phyloP scores from a whole-genome alignment of 1,284 basidiomycete species.

The Pseudozyma flocculosa region DNA sequence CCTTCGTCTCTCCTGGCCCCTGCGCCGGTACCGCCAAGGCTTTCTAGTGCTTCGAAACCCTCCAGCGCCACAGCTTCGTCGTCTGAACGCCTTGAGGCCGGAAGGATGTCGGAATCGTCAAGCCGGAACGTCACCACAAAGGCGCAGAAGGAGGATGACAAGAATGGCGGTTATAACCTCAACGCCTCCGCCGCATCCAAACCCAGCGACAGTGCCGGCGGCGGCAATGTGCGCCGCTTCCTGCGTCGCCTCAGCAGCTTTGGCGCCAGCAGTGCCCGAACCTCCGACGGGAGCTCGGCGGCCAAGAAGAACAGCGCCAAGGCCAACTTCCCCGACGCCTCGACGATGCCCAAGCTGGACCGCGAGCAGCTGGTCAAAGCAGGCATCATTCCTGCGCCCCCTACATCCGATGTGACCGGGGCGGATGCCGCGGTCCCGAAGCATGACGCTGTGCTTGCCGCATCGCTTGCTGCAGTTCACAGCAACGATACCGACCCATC shows the following conservation, averaged over 20 bases:
- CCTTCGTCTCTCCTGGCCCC: too few relatives aligned
- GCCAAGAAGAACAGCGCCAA: slow-evolving; percentile 14
- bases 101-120: background rate
- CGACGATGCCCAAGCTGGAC: slow-evolving; percentile 29
- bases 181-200: slow-evolving; percentile 1
- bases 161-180: too few relatives aligned
- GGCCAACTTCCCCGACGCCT: slow-evolving; percentile 16
- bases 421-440: too few relatives aligned
- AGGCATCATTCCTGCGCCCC: background rate
- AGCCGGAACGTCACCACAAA: background rate
- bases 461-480: too few relatives aligned
- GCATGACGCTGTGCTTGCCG: too few relatives aligned
- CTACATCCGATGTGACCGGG: too few relatives aligned
- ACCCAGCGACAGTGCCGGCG: slow-evolving; percentile 3
- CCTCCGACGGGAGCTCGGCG: slow-evolving; percentile 1
- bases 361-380: slow-evolving; percentile 8
- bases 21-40: too few relatives aligned
- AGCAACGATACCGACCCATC: too few relatives aligned
- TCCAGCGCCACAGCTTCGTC: too few relatives aligned
- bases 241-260: slow-evolving; percentile 39
- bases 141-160: background rate
- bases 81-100: too few relatives aligned
- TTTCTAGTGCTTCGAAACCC: too few relatives aligned
- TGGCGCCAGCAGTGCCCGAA: slow-evolving; percentile 6
- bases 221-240: background rate